Percentiles rank a stretch among this genome's conserved stretches.
These are phyloP conservation scores for Penicillium sp. DNA, from an alignment of 2,329 filamentous ascomycete species.

Conservation along the genomic window DNA sequence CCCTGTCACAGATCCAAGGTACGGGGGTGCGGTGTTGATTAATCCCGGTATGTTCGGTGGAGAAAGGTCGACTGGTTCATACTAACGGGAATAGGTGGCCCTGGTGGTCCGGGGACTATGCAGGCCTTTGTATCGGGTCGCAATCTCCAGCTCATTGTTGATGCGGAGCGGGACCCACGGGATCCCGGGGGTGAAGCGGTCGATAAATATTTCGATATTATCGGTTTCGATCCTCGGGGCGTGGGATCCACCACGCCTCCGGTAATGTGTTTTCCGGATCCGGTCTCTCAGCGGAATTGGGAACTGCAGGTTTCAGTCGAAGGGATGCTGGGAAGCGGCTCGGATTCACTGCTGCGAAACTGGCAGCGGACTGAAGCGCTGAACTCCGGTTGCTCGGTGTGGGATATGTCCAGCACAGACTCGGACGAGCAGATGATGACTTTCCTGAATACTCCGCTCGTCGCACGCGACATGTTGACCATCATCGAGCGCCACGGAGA, in stretches of 20 bases:
- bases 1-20: conserved; percentile 43
- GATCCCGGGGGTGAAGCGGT: not conserved
- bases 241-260: conserved; percentile 44
- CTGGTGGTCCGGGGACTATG: conserved; percentile 46
- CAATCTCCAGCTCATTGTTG: conserved; percentile 40
- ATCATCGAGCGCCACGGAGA: conserved; percentile 42
- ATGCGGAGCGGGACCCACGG: conserved; percentile 31
- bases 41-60: conserved; percentile 43
- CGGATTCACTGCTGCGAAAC: conserved; percentile 29
- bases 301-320: conserved; percentile 37
- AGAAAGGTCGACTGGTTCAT: not conserved
- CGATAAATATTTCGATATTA: conserved; percentile 42
- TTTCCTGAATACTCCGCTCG: conserved; percentile 37
- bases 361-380: conserved; percentile 38
- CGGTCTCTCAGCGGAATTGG: conserved; percentile 33
- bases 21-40: conserved; percentile 50
- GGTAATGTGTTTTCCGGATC: conserved; percentile 43
- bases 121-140: conserved; percentile 35
- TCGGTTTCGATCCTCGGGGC: conserved; percentile 49
- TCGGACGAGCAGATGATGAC: conserved; percentile 29
- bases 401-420: conserved; percentile 17
- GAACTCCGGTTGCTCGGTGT: conserved; percentile 32
- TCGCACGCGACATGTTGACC: conserved; percentile 39
- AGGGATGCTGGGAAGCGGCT: conserved; percentile 37
- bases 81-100: conserved; percentile 36